These are phyloP conservation scores for Zygotorulaspora mrakii DNA, from an alignment of 1,139 yeast species.

Conservation along the genomic window DNA sequence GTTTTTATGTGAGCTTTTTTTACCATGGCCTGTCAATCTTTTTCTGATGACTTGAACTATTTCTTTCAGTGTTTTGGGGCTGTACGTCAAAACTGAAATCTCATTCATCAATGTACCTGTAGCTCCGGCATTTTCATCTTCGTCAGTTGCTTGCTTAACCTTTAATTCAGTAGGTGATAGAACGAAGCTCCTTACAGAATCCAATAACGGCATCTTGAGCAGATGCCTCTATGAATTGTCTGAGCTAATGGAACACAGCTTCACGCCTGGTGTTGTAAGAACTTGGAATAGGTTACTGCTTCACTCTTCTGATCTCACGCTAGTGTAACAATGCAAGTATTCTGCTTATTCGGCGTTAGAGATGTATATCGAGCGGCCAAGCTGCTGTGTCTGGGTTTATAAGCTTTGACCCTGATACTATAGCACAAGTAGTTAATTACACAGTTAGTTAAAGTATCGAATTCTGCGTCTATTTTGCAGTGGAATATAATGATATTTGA, in stretches of 20 bases:
- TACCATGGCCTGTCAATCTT: constrained; percentile 26
- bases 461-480: neutral
- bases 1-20: constrained; percentile 26
- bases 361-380: too few species aligned
- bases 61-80: constrained; percentile 33
- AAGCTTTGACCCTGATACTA: too few species aligned
- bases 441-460: too few species aligned
- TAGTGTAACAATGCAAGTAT: too few species aligned
- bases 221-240: neutral
- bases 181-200: constrained; percentile 30
- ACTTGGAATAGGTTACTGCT: too few species aligned
- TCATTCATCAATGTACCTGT: constrained; percentile 37
- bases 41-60: constrained; percentile 31
- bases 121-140: constrained; percentile 31
- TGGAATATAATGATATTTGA: constrained; percentile 5
- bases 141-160: constrained; percentile 34
- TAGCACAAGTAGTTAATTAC: too few species aligned
- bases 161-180: constrained; percentile 32
- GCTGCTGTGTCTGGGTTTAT: too few species aligned
- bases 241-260: too few species aligned
- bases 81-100: constrained; percentile 35
- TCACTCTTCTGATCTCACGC: too few species aligned
- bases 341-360: too few species aligned
- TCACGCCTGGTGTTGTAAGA: too few species aligned
- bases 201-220: constrained; percentile 27